phyloP scores from a whole-genome alignment of 257 asterid species.

The Primulina eburnea region DNA sequence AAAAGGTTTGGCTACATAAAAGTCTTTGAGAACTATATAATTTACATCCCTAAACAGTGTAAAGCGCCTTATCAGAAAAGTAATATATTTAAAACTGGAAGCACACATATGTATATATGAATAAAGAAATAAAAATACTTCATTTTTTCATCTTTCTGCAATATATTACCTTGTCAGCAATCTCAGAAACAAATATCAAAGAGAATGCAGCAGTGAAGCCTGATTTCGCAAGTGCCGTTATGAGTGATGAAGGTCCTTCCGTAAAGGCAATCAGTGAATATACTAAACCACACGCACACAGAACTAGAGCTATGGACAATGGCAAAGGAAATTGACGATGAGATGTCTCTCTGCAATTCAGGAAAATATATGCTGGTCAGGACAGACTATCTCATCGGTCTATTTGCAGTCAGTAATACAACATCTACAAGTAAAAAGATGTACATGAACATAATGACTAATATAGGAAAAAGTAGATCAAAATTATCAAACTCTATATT shows the following conservation, averaged over 20 bases:
- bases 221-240: constrained; percentile 76
- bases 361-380: constrained; percentile 36
- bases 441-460: constrained; percentile 12
- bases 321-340: constrained; percentile 66
- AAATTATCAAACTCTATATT: neutral
- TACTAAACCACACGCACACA: constrained; percentile 64
- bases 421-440: neutral
- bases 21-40: neutral
- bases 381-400: constrained; percentile 21
- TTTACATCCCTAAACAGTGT: neutral
- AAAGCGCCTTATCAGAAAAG: neutral
- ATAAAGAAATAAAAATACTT: neutral
- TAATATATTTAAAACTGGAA: neutral
- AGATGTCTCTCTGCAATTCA: constrained; percentile 53
- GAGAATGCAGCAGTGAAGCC: constrained; percentile 97
- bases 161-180: constrained; percentile 84
- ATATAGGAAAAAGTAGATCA: constrained; percentile 2
- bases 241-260: constrained; percentile 65
- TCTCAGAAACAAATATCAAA: constrained; percentile 84
- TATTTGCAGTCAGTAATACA: constrained; percentile 22
- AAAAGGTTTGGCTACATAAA: neutral
- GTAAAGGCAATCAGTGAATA: constrained; percentile 55
- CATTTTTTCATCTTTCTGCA: constrained; percentile 6
- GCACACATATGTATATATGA: neutral
- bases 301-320: constrained; percentile 69